phyloP scores from a whole-genome alignment of 2,329 filamentous ascomycete genomes.

The Fonsecaea monophora region DNA sequence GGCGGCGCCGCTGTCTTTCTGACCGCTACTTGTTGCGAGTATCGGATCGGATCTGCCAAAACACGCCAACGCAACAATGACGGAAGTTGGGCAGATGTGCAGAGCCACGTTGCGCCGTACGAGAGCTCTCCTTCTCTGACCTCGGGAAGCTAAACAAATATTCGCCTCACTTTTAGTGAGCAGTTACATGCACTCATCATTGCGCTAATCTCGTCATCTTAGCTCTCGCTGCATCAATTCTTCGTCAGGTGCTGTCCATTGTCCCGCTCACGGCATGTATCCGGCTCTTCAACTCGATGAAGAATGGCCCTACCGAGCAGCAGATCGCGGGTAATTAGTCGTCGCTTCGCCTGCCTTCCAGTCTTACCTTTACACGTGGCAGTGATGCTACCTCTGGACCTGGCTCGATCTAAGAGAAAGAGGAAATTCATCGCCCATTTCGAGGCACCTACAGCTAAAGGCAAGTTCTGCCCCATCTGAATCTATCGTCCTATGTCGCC shows the following conservation, averaged over 20 bases:
- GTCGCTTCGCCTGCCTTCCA: constrained; percentile 19
- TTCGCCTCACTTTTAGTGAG: constrained; percentile 35
- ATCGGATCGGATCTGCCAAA: constrained; percentile 25
- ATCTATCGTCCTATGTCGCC: not conserved
- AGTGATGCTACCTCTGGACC: constrained; percentile 9
- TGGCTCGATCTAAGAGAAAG: constrained; percentile 10
- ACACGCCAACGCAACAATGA: constrained; percentile 36
- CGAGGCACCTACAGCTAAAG: not conserved
- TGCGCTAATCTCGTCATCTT: constrained; percentile 28
- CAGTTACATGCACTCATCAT: constrained; percentile 16
- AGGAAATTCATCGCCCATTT: constrained; percentile 13
- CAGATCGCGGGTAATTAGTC: constrained; percentile 6
- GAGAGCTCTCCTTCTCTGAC: constrained; percentile 20
- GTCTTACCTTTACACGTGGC: constrained; percentile 30
- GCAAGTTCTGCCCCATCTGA: not conserved
- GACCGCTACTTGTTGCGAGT: constrained; percentile 34
- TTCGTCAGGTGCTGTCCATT: constrained; percentile 32
- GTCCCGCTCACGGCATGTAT: constrained; percentile 13
- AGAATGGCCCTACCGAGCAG: constrained; percentile 6
- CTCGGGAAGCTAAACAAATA: constrained; percentile 32
- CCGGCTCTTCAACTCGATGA: constrained; percentile 13
- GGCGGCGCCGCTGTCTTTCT: constrained; percentile 15
- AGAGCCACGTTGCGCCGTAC: constrained; percentile 38
- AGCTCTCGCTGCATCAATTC: constrained; percentile 22
- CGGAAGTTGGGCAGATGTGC: constrained; percentile 34